These are phyloP conservation scores for Telopea speciosissima DNA, from an alignment of 177 flowering plant genomes.

Conservation along the genomic window DNA sequence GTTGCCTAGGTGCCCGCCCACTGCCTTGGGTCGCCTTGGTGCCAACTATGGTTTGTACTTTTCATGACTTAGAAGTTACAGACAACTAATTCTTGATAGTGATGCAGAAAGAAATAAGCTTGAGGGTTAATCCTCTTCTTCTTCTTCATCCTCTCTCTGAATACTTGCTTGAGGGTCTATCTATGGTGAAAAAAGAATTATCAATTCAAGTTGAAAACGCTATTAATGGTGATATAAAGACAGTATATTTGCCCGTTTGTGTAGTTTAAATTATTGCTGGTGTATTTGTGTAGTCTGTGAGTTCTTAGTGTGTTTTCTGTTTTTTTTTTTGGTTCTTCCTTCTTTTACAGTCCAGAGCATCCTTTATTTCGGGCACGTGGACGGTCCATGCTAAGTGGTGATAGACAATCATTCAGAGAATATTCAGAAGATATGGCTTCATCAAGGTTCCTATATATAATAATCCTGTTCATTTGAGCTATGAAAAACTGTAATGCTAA, in stretches of 20 bases:
- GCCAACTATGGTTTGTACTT: too few relatives aligned
- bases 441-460: slow-evolving; percentile 53
- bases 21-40: too few relatives aligned
- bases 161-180: too few relatives aligned
- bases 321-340: background rate
- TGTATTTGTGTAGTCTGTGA: background rate
- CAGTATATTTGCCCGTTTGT: background rate
- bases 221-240: background rate
- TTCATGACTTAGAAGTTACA: too few relatives aligned
- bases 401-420: slow-evolving; percentile 64
- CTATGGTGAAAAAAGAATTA: too few relatives aligned
- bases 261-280: background rate
- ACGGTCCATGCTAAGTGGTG: slow-evolving; percentile 88
- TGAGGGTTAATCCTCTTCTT: too few relatives aligned
- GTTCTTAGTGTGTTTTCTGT: background rate
- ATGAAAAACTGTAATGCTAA: background rate
- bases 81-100: too few relatives aligned
- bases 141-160: too few relatives aligned
- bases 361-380: slow-evolving; percentile 80
- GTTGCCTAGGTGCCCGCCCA: too few relatives aligned
- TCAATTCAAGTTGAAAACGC: too few relatives aligned
- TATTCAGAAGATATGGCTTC: slow-evolving; percentile 49
- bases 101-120: too few relatives aligned
- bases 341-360: slow-evolving; percentile 83
- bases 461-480: background rate